These are phyloP conservation scores for Spinellus fusiger DNA, from an alignment of 192 early-diverging fungal species.

Conservation along the genomic window DNA sequence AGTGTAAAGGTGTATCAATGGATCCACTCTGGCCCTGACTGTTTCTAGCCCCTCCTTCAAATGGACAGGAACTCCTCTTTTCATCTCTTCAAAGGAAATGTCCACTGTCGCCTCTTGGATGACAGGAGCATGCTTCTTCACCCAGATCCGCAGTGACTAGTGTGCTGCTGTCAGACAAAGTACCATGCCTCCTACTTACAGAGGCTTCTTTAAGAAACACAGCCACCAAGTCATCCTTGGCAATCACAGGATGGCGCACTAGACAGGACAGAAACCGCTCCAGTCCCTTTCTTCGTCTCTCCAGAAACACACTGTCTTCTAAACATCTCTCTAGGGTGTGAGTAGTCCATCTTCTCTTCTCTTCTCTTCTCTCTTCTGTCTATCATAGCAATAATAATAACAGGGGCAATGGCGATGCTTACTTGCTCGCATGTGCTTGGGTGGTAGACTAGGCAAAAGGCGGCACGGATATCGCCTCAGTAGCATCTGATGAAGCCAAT, in stretches of 20 bases:
- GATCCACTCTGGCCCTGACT: conserved; percentile 37
- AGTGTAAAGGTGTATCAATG: conserved; percentile 49
- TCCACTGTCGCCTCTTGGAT: conserved; percentile 50
- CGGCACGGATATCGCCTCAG: conserved; percentile 78
- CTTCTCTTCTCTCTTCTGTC: no score
- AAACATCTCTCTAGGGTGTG: conserved; percentile 31
- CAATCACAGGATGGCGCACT: conserved; percentile 68
- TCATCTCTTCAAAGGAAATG: conserved; percentile 20
- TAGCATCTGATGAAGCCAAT: conserved; percentile 80
- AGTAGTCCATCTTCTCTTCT: no score
- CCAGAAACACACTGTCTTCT: conserved; percentile 54
- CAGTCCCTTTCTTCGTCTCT: conserved; percentile 59
- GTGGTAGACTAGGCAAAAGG: conserved; percentile 77
- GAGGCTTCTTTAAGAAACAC: conserved; percentile 63
- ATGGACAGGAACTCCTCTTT: conserved; percentile 43
- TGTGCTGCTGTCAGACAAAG: neutral
- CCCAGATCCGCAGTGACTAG: conserved; percentile 52
- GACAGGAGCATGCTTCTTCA: conserved; percentile 35
- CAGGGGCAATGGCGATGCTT: neutral
- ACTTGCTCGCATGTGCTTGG: conserved; percentile 81
- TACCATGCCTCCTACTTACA: conserved; percentile 26
- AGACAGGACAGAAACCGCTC: conserved; percentile 66
- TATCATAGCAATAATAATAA: conserved; percentile 7
- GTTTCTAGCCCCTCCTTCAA: conserved; percentile 41
- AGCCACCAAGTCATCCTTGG: conserved; percentile 53